Evolutionary conservation across 2,329 filamentous ascomycete species (phyloP).

Genomic region (Neurospora crassa): DNA sequence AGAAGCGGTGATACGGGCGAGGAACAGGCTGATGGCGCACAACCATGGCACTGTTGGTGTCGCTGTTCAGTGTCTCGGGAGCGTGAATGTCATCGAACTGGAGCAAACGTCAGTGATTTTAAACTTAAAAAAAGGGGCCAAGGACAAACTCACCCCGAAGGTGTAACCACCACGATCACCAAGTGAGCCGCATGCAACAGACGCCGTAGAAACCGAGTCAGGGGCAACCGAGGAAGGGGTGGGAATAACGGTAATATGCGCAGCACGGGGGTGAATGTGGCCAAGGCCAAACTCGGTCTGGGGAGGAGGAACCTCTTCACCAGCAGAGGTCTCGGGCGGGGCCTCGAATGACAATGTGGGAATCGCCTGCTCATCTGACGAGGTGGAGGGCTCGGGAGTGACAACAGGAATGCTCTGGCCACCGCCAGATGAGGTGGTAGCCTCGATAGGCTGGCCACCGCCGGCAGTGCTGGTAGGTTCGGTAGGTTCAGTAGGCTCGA

Average conservation of each 20-base stretch:
- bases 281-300: slow-evolving; percentile 8
- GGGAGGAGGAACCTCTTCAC: slow-evolving; percentile 4
- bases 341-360: background rate
- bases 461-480: background rate
- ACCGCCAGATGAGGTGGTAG: slow-evolving; percentile 1
- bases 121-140: background rate
- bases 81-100: background rate
- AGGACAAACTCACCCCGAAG: background rate
- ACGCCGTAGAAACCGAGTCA: background rate
- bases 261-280: background rate
- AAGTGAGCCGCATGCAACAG: background rate
- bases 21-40: background rate
- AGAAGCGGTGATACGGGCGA: background rate
- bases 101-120: background rate
- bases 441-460: background rate
- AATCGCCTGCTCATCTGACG: background rate
- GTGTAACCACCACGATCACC: background rate
- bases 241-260: background rate
- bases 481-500: background rate
- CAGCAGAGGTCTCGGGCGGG: background rate
- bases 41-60: background rate
- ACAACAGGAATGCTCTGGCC: slow-evolving; percentile 1
- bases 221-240: background rate
- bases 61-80: background rate
- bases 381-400: background rate